Conservation (phyloP, 2,329 filamentous ascomycete species). For the Pseudogymnoascus sp. region DNA sequence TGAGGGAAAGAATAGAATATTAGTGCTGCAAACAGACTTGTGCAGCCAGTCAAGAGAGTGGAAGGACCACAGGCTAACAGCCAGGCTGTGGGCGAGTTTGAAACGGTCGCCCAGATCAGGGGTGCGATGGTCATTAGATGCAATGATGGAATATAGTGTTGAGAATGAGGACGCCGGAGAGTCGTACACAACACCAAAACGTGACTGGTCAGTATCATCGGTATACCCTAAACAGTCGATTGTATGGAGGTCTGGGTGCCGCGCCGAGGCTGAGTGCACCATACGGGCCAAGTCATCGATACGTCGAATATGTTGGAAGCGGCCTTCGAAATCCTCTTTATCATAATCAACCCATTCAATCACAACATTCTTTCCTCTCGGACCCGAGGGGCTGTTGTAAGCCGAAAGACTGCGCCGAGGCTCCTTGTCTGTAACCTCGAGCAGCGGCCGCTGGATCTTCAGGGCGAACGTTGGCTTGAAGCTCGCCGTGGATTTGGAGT, state of each 20-base stretch:
- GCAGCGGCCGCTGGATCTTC: slow-evolving; percentile 31
- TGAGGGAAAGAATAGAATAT: slow-evolving; percentile 39
- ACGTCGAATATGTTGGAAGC: slow-evolving; percentile 37
- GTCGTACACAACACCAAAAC: slow-evolving; percentile 40
- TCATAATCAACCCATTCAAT: slow-evolving; percentile 43
- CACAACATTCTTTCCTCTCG: slow-evolving; percentile 28
- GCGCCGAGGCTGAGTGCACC: slow-evolving; percentile 39
- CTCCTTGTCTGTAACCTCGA: slow-evolving; percentile 23
- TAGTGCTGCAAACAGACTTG: slow-evolving; percentile 34
- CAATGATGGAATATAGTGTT: slow-evolving; percentile 36
- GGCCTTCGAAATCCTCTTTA: slow-evolving; percentile 32
- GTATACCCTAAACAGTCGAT: slow-evolving; percentile 42
- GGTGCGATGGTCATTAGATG: slow-evolving; percentile 34
- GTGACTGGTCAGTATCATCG: slow-evolving; percentile 33
- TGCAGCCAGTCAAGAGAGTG: slow-evolving; percentile 49
- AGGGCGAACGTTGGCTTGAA: slow-evolving; percentile 39
- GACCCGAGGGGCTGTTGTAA: slow-evolving; percentile 29
- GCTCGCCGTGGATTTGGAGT: slow-evolving; percentile 33
- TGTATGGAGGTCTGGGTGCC: slow-evolving; percentile 41
- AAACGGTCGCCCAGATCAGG: slow-evolving; percentile 40
- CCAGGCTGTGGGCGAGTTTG: slow-evolving; percentile 36
- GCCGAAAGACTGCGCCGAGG: slow-evolving; percentile 28
- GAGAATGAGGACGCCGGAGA: slow-evolving; percentile 32
- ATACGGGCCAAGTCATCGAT: slow-evolving; percentile 42
- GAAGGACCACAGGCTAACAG: slow-evolving; percentile 41